These are phyloP conservation scores for Calonectria hongkongensis DNA, from an alignment of 2,329 filamentous ascomycete genomes.

Conservation along the genomic window DNA sequence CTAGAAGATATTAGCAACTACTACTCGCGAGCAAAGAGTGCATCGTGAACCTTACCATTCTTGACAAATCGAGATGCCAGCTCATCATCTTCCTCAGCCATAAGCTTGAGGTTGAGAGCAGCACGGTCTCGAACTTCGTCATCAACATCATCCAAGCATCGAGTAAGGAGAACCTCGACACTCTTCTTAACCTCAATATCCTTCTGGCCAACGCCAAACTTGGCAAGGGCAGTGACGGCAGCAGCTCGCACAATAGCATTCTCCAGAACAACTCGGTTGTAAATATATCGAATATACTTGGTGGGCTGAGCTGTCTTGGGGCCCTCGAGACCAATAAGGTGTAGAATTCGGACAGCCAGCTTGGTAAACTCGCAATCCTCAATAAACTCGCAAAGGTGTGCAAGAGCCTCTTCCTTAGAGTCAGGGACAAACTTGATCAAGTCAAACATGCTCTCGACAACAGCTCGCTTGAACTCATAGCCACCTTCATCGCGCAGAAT, in stretches of 20 bases:
- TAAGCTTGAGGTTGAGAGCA: constrained; percentile 91
- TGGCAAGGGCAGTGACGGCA: constrained; percentile 95
- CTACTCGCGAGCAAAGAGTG: no score
- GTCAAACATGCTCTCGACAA: constrained; percentile 99
- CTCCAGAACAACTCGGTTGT: constrained; percentile 97
- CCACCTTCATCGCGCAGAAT: constrained; percentile 97
- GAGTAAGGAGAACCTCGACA: constrained; percentile 91
- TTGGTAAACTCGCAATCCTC: constrained; percentile 99
- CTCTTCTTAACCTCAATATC: constrained; percentile 98
- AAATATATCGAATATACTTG: constrained; percentile 99
- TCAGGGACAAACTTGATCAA: constrained; percentile 99
- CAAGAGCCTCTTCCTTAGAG: constrained; percentile 85
- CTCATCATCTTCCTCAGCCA: constrained; percentile 94
- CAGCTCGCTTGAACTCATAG: constrained; percentile 97
- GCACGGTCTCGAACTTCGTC: constrained; percentile 98
- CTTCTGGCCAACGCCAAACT: constrained; percentile 97
- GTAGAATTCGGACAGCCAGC: constrained; percentile 94
- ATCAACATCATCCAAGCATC: constrained; percentile 97
- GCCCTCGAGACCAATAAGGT: constrained; percentile 94
- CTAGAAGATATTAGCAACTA: no score
- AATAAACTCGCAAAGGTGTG: constrained; percentile 98
- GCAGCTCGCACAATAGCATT: constrained; percentile 97
- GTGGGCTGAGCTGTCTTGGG: constrained; percentile 96
- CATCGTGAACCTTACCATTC: constrained; percentile 70
- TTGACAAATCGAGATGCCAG: constrained; percentile 92